A percentile compares a stretch with the other conserved stretches of the same genome.
phyloP scores from a whole-genome alignment of 768 basidiomycete genomes.

The Tylopilus sp. region DNA sequence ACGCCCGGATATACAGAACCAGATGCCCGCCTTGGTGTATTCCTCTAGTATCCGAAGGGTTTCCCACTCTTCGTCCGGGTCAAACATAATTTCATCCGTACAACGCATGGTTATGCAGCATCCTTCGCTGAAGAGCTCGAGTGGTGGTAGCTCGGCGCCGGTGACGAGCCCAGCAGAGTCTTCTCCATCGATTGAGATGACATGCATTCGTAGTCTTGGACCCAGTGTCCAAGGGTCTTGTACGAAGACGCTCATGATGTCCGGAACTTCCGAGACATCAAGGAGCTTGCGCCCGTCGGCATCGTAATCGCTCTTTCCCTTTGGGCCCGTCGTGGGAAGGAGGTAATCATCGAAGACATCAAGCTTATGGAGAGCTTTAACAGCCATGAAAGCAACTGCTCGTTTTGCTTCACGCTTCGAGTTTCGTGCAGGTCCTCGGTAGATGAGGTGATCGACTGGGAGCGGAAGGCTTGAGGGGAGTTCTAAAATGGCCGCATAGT shows the following conservation, averaged over 20 bases:
- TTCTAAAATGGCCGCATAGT: constrained; percentile 53
- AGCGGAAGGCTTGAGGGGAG: constrained; percentile 70
- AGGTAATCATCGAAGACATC: constrained; percentile 82
- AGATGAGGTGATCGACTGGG: constrained; percentile 48
- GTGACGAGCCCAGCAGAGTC: constrained; percentile 63
- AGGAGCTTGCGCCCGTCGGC: constrained; percentile 45
- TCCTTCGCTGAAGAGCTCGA: constrained; percentile 40
- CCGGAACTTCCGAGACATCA: constrained; percentile 46
- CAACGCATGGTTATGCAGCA: constrained; percentile 38
- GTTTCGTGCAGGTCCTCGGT: constrained; percentile 53
- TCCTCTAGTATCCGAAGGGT: constrained; percentile 55
- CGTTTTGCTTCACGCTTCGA: constrained; percentile 83
- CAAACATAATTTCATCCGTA: constrained; percentile 46
- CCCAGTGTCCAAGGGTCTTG: constrained; percentile 66
- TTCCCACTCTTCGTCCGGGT: constrained; percentile 43
- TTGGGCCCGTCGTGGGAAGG: constrained; percentile 59
- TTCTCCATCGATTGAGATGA: constrained; percentile 48
- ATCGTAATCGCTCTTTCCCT: constrained; percentile 48
- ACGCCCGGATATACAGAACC: constrained; percentile 59
- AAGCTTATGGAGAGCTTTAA: constrained; percentile 62
- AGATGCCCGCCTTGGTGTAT: constrained; percentile 60
- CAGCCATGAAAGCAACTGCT: constrained; percentile 77
- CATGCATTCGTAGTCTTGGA: constrained; percentile 59
- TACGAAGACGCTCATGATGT: constrained; percentile 56
- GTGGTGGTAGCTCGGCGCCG: constrained; percentile 51